Conservation (phyloP, 1,139 yeast genomes). For the Pneumocystis wakefieldiae region DNA sequence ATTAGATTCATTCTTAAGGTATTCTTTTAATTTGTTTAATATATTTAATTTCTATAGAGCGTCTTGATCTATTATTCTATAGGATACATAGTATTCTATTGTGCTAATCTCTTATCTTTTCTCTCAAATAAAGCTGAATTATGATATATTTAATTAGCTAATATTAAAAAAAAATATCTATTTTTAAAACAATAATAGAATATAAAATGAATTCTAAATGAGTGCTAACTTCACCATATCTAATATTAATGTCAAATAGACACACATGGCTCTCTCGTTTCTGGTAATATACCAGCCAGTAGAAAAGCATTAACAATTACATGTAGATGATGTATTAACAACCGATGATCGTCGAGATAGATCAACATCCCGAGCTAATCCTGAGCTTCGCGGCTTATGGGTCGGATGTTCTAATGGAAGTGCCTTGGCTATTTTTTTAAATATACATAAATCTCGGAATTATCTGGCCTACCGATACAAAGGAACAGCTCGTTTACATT, state of each 20-base stretch:
- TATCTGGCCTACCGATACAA: constrained; percentile 42
- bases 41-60: background rate
- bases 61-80: background rate
- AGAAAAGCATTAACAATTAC: background rate
- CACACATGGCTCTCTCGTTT: too few species aligned
- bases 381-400: background rate
- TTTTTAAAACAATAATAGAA: background rate
- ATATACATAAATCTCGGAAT: background rate
- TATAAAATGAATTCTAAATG: background rate
- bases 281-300: too few species aligned
- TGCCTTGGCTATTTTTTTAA: background rate
- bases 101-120: background rate
- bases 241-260: too few species aligned
- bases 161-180: background rate
- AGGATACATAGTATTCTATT: background rate
- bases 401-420: background rate
- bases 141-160: background rate
- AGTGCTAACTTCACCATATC: background rate
- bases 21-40: background rate
- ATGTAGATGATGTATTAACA: background rate
- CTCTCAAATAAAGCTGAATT: background rate
- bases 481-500: constrained; percentile 70
- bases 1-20: background rate
- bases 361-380: background rate
- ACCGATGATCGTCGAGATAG: background rate